Evolutionary conservation across 345 rosid species (phyloP).

Genomic region (Eucalyptus curtisii): DNA sequence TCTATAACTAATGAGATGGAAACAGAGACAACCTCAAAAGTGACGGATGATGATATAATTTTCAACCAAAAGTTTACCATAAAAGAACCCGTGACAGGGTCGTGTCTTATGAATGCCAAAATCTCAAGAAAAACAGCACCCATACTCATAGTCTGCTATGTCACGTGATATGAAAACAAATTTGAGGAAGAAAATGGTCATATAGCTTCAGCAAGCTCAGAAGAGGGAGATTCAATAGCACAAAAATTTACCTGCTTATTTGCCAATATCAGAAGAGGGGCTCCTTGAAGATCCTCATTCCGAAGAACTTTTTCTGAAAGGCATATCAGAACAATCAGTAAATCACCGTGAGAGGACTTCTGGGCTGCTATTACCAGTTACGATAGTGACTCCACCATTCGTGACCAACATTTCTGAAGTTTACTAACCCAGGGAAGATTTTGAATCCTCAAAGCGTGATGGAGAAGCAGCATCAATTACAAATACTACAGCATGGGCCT

Average conservation of each 20-base stretch:
- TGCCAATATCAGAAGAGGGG: constrained; percentile 86
- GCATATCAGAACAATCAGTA: not conserved
- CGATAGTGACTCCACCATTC: not conserved
- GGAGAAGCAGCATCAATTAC: constrained; percentile 93
- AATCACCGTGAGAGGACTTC: not conserved
- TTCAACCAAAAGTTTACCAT: not conserved
- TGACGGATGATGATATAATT: not conserved
- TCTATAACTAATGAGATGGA: not conserved
- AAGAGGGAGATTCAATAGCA: not conserved
- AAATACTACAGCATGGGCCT: constrained; percentile 89
- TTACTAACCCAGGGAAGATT: constrained; percentile 66
- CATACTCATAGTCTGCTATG: not conserved
- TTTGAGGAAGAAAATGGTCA: not conserved
- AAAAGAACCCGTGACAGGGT: not conserved
- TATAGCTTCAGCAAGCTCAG: not conserved
- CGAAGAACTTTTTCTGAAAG: constrained; percentile 55
- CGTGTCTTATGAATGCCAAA: not conserved
- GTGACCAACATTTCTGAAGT: not conserved
- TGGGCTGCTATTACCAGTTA: not conserved
- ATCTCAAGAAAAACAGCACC: not conserved
- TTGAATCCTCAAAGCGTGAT: constrained; percentile 91
- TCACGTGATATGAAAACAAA: not conserved
- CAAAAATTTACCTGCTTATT: constrained; percentile 73
- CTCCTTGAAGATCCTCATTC: constrained; percentile 94
- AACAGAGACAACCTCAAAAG: not conserved